Base-by-base conservation (phyloP, 2,329 filamentous ascomycete genomes). In the Thermothelomyces thermophilus region DNA sequence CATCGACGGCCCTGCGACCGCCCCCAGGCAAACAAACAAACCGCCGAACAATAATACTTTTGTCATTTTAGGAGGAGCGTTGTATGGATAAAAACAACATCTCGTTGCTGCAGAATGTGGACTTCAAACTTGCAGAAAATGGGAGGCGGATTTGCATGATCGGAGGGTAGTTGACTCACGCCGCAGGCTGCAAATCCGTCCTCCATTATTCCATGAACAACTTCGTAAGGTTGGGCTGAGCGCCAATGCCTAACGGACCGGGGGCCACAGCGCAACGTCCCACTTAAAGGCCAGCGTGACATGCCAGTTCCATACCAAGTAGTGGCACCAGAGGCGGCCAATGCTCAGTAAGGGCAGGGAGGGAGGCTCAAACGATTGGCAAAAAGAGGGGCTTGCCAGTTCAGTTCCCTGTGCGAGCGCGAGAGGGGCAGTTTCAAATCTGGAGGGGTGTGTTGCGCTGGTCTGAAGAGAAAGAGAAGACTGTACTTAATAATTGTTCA, bases 141-240 rank as follows among this genome's bases (percentile, higher is more conserved):
- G 46, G 24, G 41, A 22, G 10, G 20, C 24, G 24, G 9, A 26
- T 5, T 9, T 26, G 24, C 24, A 26, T 26, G n/a, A n/a, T 26
- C 24, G 24, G 5, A 9, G 41, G 43, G 19, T 9, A n/a, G n/a
- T 53, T 59, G 57, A 59, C 52, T 59, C 57, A 59, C 53, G 53
- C 57, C 43, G 51, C 10, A 33, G 40, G 37, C 34, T 41, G 35
- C 41, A 40, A 33, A 48, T 41, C 14, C 47, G 31, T 44, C 37
- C 42, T 44, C 17, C 46, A 52, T 46, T 41, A 48, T 48, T 41
- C 49, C 47, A 52, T 51, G n/a, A n/a, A n/a, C n/a, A n/a, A n/a
- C n/a, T 19, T 16, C 46, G 16, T n/a, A 26, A 42, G 39, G 55
- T 60, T 60, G 58, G 58, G 58, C 55, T 57, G 56, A 40, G 53